Evolutionary conservation across 1,139 yeast species (phyloP), one percentile per base, ranked within the genome.

Genomic region (Geotrichum histeridarum): DNA sequence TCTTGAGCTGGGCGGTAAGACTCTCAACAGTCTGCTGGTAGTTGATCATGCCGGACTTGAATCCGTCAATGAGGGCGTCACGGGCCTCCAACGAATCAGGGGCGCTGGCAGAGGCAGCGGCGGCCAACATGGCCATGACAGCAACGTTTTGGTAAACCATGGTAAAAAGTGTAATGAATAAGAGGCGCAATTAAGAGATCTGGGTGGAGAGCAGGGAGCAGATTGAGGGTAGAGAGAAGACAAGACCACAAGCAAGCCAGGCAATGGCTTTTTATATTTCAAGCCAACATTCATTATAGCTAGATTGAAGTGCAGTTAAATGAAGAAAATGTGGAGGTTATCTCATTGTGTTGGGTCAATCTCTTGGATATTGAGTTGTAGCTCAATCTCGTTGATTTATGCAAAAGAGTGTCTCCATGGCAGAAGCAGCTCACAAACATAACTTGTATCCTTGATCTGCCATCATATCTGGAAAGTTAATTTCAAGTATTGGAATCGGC

Each of bases 21-120:
- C 60, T 57, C 44, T 62, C 61, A 33, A 63, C 47, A 9, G 62
- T 53, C 46, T 62, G 64, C 44, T 58, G 58, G 22, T 61, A 62
- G 54, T 62, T 67, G 52, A 58, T 57, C 51, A 59, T 52, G 43
- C 58, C 59, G 27, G 61, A 55, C 46, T 51, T 47, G 46, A 53
- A 53, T 4, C 60, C 61, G 14, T 54, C 60, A 18, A 53, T 35
- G 15, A 59, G 35, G n/a, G 53, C 54, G 44, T 41, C 48, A 42
- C 54, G 54, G 12, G 36, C 41, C 30, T 33, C 27, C 31, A 60
- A 43, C 15, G 47, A 48, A 27, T 53, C 60, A 14, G 50, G 50
- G 41, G 45, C 27, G 32, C 37, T 45, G 48, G 60, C 57, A 39
- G 55, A 54, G n/a, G 60, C 61, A 14, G 61, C 63, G 14, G 61